Evolutionary conservation across 2,329 filamentous ascomycete species (phyloP).

Genomic region (Alternaria rosae): DNA sequence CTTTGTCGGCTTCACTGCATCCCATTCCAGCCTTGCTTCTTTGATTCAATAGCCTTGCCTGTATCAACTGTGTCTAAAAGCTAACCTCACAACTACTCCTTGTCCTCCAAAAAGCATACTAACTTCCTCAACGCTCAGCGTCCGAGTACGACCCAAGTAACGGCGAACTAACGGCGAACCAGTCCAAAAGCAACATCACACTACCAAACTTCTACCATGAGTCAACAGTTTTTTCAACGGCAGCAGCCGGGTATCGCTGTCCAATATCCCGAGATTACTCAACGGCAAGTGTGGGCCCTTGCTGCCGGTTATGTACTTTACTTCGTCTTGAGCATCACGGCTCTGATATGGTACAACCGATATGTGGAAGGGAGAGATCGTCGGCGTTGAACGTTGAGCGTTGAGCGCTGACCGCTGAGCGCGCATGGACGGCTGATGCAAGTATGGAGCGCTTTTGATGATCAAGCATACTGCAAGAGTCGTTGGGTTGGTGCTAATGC

Average conservation of each 20-base stretch:
- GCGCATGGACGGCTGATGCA: background rate
- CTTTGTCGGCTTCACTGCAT: background rate
- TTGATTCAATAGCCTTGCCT: background rate
- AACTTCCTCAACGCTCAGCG: background rate
- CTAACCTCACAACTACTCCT: background rate
- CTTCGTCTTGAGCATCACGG: background rate
- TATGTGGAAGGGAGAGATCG: background rate
- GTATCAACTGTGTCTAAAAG: background rate
- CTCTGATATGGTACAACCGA: background rate
- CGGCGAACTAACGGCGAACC: conserved; percentile 1
- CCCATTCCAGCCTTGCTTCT: background rate
- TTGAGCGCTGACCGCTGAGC: background rate
- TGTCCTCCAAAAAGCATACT: background rate
- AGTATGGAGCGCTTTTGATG: background rate
- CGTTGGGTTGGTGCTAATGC: background rate
- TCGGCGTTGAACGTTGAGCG: background rate
- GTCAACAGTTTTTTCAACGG: conserved; percentile 1
- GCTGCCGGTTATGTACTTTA: background rate
- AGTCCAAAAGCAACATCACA: background rate
- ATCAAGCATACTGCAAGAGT: background rate
- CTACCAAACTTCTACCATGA: background rate
- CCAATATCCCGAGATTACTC: conserved; percentile 1
- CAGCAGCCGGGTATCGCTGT: background rate
- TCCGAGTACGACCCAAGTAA: background rate
- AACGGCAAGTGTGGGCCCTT: background rate